Percentiles rank a stretch among this genome's conserved stretches.
phyloP scores from a whole-genome alignment of 805 yeast species.

The Ogataea wickerhamii region DNA sequence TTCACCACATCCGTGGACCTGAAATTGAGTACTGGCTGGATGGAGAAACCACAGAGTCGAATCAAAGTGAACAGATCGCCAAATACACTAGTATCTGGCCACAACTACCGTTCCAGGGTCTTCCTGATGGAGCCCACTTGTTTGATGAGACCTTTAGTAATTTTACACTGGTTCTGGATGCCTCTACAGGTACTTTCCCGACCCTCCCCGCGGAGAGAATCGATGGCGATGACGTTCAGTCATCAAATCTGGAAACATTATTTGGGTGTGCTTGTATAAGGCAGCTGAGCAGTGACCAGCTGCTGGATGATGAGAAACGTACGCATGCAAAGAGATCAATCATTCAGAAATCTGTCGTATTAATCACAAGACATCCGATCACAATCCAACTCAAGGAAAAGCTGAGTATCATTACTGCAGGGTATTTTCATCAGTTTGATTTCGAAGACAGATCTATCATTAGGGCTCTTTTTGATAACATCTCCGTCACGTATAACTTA shows the following conservation, averaged over 20 bases:
- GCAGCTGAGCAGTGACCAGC: constrained; percentile 64
- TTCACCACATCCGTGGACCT: constrained; percentile 90
- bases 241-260: constrained; percentile 54
- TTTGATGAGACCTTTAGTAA: constrained; percentile 92
- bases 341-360: constrained; percentile 87
- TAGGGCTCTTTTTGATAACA: constrained; percentile 64
- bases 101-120: constrained; percentile 85
- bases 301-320: constrained; percentile 36
- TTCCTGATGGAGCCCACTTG: constrained; percentile 94
- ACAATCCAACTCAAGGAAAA: constrained; percentile 88
- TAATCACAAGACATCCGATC: constrained; percentile 76
- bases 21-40: constrained; percentile 89
- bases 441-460: constrained; percentile 69
- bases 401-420: constrained; percentile 80
- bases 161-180: constrained; percentile 77
- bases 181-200: constrained; percentile 42
- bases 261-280: constrained; percentile 94
- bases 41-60: constrained; percentile 33
- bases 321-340: constrained; percentile 52
- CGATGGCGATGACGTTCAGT: constrained; percentile 15
- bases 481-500: constrained; percentile 41
- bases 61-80: constrained; percentile 29
- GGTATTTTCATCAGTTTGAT: constrained; percentile 77
- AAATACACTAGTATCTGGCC: constrained; percentile 61
- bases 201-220: constrained; percentile 37